These are phyloP conservation scores for Gossypium arboreum DNA, from an alignment of 345 rosid genomes.

Conservation along the genomic window DNA sequence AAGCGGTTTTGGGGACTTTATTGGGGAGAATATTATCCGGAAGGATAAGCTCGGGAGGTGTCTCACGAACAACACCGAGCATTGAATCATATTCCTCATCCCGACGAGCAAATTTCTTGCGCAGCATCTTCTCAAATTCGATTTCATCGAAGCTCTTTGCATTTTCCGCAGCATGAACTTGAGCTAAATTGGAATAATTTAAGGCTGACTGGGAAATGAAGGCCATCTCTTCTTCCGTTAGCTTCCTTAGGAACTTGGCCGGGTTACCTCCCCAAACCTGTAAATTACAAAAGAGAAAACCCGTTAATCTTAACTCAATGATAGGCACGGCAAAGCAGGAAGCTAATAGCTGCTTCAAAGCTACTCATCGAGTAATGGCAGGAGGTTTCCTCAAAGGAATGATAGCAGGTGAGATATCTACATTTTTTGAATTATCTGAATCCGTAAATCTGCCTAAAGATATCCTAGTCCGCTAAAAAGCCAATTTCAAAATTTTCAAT, in stretches of 20 bases:
- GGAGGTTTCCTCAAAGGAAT: neutral
- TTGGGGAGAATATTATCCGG: constrained; percentile 51
- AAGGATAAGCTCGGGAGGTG: constrained; percentile 58
- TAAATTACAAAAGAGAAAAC: neutral
- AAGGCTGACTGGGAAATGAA: constrained; percentile 67
- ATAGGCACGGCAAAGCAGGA: no score
- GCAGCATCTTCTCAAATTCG: constrained; percentile 67
- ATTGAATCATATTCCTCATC: constrained; percentile 77
- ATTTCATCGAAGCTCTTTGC: constrained; percentile 60
- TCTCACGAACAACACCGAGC: constrained; percentile 82
- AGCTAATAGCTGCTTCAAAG: neutral
- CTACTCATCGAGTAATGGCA: neutral
- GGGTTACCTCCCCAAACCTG: constrained; percentile 98
- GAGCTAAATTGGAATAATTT: constrained; percentile 67
- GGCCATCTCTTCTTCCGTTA: constrained; percentile 74
- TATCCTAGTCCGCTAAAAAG: no score
- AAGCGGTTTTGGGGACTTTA: constrained; percentile 40
- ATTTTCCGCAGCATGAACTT: constrained; percentile 78
- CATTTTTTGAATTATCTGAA: no score
- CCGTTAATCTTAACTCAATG: neutral
- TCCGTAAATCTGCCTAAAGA: no score
- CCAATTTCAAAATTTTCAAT: no score
- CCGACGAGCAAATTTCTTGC: constrained; percentile 60
- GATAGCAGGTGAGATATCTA: no score
- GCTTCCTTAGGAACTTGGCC: constrained; percentile 74